Evolutionary conservation across 1,139 yeast species (phyloP), one percentile per base, ranked within the genome.

Genomic region (Hansenula sp.): DNA sequence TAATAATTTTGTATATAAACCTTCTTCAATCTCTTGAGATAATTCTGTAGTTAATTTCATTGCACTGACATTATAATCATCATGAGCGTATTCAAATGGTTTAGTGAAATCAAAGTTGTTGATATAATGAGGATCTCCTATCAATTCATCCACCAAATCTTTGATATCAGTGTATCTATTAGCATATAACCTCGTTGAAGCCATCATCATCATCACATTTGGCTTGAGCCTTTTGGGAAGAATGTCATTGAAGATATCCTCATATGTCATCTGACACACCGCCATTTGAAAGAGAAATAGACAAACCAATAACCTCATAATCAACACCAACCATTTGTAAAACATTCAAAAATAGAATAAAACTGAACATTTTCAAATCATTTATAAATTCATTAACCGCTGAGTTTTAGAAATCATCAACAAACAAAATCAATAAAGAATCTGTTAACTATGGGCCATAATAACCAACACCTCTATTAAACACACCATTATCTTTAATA

Each of bases 71-170:
- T 36, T 40, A 26, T 32, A 34, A 26, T 44, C 50, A 9, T 39
- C 32, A 14, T 21, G 33, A 10, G 38, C 29, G 24, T 39, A 40
- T 20, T 40, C 32, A 31, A 22, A 29, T 2, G 44, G 42, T 18
- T 38, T 22, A 4, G 29, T 13, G 4, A 41, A 29, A 26, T 46
- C 21, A 20, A 44, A 44, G 8, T 27, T 16, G 12, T 39, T 35
- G 10, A 46, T 32, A 12, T 28, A 37, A 3, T 26, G 29, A 11
- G 44, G 40, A 36, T 41, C 40, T 6, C 43, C 43, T 20, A 43
- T n/a, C 9, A 40, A 22, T 10, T 25, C 32, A 2, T 16, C 16
- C 2, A 42, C 38, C 21, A 40, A 34, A 6, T 40, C 45, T 10
- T 24, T 30, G 6, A 40, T 30, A 31, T 37, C 33, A 10, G 35